Conservation (phyloP, 2,329 filamentous ascomycete genomes). For the Myriosclerotinia scirpicola region DNA sequence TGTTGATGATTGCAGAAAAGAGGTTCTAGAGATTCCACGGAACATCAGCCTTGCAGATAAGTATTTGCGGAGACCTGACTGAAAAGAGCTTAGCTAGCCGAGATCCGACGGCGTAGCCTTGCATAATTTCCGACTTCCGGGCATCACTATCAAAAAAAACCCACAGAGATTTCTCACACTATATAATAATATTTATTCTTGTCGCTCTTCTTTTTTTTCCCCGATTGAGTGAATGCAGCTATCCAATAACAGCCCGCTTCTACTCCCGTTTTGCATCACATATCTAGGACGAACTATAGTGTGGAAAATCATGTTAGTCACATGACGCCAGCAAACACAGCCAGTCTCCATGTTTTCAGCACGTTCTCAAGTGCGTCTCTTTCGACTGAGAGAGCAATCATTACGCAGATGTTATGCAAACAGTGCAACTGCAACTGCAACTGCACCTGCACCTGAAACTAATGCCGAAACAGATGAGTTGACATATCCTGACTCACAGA, state of each 20-base stretch:
- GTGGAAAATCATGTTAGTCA: constrained; percentile 12
- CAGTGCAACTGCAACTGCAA: constrained; percentile 19
- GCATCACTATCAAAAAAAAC: constrained; percentile 1
- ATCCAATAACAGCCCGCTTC: not conserved
- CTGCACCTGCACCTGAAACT: not conserved
- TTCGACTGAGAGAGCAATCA: constrained; percentile 31
- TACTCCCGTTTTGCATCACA: constrained; percentile 12
- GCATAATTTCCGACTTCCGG: constrained; percentile 12
- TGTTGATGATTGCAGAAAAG: constrained; percentile 13
- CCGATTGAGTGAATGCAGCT: constrained; percentile 12
- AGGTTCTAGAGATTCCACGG: constrained; percentile 5
- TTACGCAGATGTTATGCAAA: constrained; percentile 34
- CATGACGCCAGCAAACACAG: constrained; percentile 23
- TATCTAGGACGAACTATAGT: not conserved
- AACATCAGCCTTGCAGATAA: constrained; percentile 17
- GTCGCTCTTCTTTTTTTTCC: not conserved
- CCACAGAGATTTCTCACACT: not conserved
- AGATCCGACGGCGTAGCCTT: constrained; percentile 1
- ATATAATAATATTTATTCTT: not conserved
- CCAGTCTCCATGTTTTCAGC: constrained; percentile 30
- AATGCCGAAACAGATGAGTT: constrained; percentile 32
- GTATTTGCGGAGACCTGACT: not conserved
- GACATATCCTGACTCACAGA: constrained; percentile 49
- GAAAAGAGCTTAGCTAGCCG: not conserved
- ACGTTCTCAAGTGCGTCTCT: constrained; percentile 28